Percentiles rank a stretch among this genome's conserved stretches.
Conservation (phyloP, 345 rosid species). For the Cardamine chenopodiifolia region DNA sequence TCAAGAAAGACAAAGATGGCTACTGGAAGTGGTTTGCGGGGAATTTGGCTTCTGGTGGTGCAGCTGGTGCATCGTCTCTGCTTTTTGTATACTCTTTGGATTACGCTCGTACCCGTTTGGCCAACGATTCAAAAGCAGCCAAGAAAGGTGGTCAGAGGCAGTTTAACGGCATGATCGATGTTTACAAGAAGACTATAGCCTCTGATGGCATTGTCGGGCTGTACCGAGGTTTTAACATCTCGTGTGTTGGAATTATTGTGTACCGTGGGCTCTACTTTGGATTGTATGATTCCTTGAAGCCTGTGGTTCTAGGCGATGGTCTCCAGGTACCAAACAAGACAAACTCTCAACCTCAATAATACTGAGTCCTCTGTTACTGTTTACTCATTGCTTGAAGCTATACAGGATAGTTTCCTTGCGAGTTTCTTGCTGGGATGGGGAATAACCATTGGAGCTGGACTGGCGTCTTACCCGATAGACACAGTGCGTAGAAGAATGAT, state of each 20-base stretch:
- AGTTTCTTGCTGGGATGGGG: conserved; percentile 90
- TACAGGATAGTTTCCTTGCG: conserved; percentile 86
- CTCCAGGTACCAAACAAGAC: conserved; percentile 39
- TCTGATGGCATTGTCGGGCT: conserved; percentile 82
- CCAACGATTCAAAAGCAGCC: conserved; percentile 87
- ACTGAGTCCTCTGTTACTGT: not conserved
- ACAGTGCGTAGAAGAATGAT: conserved; percentile 97
- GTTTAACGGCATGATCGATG: conserved; percentile 78
- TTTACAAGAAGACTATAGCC: conserved; percentile 73
- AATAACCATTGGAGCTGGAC: conserved; percentile 87
- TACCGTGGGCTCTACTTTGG: conserved; percentile 93
- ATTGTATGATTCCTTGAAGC: conserved; percentile 85
- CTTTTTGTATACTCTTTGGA: conserved; percentile 86
- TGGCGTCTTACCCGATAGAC: conserved; percentile 86
- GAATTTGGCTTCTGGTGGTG: conserved; percentile 87
- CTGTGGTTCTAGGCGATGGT: conserved; percentile 62
- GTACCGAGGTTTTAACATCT: conserved; percentile 88
- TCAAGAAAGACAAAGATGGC: conserved; percentile 89
- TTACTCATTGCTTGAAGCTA: not conserved
- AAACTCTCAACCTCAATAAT: not conserved
- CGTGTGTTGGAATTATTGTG: conserved; percentile 79
- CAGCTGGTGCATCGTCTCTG: conserved; percentile 90
- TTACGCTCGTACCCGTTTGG: conserved; percentile 86
- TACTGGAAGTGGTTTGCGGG: conserved; percentile 98
- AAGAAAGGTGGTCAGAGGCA: conserved; percentile 91